Evolutionary conservation across 2,329 filamentous ascomycete genomes (phyloP).

Genomic region (Aphanoascus verrucosus): DNA sequence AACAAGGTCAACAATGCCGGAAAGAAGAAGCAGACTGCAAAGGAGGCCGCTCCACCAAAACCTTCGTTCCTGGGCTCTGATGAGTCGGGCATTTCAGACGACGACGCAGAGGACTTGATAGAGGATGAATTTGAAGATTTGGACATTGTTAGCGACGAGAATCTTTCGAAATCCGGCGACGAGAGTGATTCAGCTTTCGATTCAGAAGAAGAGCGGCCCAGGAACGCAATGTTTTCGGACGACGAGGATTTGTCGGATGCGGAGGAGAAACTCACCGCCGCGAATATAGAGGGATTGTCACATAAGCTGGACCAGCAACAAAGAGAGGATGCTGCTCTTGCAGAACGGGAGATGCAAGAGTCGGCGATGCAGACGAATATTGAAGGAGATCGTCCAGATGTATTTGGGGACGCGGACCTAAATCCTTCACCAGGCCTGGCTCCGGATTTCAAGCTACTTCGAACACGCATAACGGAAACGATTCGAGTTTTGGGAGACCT

Average conservation of each 20-base stretch:
- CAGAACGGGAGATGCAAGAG: constrained; percentile 75
- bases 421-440: constrained; percentile 55
- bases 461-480: constrained; percentile 83
- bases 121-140: constrained; percentile 41
- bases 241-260: constrained; percentile 82
- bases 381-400: constrained; percentile 58
- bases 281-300: constrained; percentile 89
- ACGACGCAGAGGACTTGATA: constrained; percentile 31
- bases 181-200: constrained; percentile 56
- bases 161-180: constrained; percentile 28
- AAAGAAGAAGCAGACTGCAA: constrained; percentile 31
- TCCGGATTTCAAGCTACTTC: constrained; percentile 79
- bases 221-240: constrained; percentile 78
- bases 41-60: constrained; percentile 30
- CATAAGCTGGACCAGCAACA: constrained; percentile 68
- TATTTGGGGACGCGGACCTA: constrained; percentile 47
- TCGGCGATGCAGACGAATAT: constrained; percentile 89
- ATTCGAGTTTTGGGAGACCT: constrained; percentile 87
- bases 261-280: constrained; percentile 83
- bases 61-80: constrained; percentile 18
- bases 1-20: constrained; percentile 29
- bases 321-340: constrained; percentile 69
- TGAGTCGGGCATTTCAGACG: constrained; percentile 27
- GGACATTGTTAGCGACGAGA: constrained; percentile 32
- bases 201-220: constrained; percentile 55